Evolutionary conservation across 2,329 filamentous ascomycete species (phyloP).

Genomic region (Hansfordia pulvinata): DNA sequence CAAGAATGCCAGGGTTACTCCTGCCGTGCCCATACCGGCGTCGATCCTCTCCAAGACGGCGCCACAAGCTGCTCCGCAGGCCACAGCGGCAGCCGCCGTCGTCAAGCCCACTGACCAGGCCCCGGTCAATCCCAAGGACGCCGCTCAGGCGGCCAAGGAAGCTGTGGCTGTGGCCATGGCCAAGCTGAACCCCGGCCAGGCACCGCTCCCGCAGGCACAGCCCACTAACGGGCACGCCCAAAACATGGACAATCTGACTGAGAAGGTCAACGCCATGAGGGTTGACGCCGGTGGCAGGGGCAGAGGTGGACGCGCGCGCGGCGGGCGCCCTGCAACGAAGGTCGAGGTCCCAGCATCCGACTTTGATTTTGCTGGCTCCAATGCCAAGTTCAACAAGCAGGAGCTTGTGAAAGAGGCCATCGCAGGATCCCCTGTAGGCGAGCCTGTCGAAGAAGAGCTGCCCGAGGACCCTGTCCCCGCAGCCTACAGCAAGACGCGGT

Average conservation of each 20-base stretch:
- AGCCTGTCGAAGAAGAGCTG: constrained; percentile 20
- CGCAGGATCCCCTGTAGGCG: constrained; percentile 52
- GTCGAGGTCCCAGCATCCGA: constrained; percentile 84
- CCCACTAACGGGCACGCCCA: constrained; percentile 23
- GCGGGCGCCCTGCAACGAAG: constrained; percentile 46
- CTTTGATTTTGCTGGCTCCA: constrained; percentile 79
- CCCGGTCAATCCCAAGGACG: constrained; percentile 37
- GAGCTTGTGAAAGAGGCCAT: constrained; percentile 82
- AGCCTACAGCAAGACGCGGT: constrained; percentile 73
- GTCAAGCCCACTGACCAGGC: constrained; percentile 21
- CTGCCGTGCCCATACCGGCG: constrained; percentile 50
- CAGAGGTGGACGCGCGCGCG: constrained; percentile 30
- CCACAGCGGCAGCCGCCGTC: constrained; percentile 12
- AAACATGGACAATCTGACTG: constrained; percentile 56
- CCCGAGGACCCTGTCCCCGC: constrained; percentile 17
- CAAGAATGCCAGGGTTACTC: constrained; percentile 41
- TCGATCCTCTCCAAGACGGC: constrained; percentile 18
- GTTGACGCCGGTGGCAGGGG: constrained; percentile 41
- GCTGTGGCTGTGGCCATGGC: constrained; percentile 74
- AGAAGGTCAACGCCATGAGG: constrained; percentile 67
- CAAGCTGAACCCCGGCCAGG: constrained; percentile 37
- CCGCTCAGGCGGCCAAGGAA: constrained; percentile 61
- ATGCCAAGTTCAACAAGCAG: constrained; percentile 81
- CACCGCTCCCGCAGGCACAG: constrained; percentile 12
- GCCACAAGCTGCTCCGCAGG: constrained; percentile 14